A percentile compares a stretch with the other conserved stretches of the same genome.
phyloP scores from a whole-genome alignment of 2,329 filamentous ascomycete genomes.

The Conoideocrella luteorostrata region DNA sequence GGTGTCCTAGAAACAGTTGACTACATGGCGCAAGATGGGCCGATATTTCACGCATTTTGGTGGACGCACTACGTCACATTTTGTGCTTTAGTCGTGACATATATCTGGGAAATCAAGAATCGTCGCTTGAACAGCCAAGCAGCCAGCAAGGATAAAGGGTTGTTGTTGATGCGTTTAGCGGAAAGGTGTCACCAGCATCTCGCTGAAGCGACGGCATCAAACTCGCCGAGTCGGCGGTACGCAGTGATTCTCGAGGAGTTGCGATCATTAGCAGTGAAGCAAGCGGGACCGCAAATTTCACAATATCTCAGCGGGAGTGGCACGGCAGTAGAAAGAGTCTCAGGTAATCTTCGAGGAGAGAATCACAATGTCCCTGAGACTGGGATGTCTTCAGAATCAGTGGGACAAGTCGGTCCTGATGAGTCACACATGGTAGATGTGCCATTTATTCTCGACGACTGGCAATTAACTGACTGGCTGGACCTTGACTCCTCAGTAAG shows the following conservation, averaged over 20 bases:
- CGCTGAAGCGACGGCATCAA: slow-evolving; percentile 26
- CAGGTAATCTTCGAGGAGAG: no score
- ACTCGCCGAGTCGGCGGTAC: slow-evolving; percentile 41
- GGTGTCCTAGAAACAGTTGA: slow-evolving; percentile 38
- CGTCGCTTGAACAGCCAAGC: slow-evolving; percentile 12
- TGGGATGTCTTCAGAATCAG: no score
- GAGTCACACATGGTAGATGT: not conserved
- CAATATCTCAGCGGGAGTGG: not conserved
- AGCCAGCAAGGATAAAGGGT: slow-evolving; percentile 1
- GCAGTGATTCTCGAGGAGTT: slow-evolving; percentile 47
- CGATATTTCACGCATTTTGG: slow-evolving; percentile 44
- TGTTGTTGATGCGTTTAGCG: slow-evolving; percentile 31
- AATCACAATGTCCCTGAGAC: no score
- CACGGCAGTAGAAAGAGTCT: no score
- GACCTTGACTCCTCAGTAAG: slow-evolving; percentile 21
- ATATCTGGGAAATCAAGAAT: slow-evolving; percentile 47
- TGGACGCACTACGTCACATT: slow-evolving; percentile 49
- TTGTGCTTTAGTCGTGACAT: slow-evolving; percentile 45
- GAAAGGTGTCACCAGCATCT: slow-evolving; percentile 42
- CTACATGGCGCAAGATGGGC: slow-evolving; percentile 30
- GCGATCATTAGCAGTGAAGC: slow-evolving; percentile 16
- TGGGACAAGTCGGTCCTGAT: not conserved
- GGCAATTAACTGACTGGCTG: slow-evolving; percentile 25
- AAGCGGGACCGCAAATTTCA: not conserved
- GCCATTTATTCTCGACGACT: slow-evolving; percentile 15